phyloP scores from a whole-genome alignment of 768 basidiomycete genomes.

The Suillus tomentosus region DNA sequence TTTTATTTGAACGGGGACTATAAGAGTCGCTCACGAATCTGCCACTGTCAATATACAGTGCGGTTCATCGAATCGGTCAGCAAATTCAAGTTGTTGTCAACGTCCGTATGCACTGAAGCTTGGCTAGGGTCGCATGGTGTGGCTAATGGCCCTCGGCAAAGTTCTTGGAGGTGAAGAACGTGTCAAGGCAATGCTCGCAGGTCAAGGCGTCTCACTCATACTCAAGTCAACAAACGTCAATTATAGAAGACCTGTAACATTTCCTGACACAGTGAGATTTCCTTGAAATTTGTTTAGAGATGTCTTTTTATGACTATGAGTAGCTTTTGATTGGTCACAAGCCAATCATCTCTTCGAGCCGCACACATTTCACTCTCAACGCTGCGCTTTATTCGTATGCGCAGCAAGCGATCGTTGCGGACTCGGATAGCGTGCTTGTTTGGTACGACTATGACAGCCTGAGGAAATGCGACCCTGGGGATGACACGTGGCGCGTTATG shows the following conservation, averaged over 20 bases:
- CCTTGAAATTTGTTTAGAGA: slow-evolving; percentile 5
- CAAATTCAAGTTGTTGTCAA: background rate
- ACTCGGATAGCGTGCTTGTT: slow-evolving; percentile 63
- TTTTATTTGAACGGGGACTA: background rate
- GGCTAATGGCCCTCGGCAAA: slow-evolving; percentile 59
- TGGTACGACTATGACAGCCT: slow-evolving; percentile 80
- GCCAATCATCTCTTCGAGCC: slow-evolving; percentile 40
- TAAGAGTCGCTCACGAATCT: background rate
- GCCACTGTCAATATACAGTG: slow-evolving; percentile 38
- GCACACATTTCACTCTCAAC: slow-evolving; percentile 50
- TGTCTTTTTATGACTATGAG: slow-evolving; percentile 8
- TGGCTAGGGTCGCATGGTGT: slow-evolving; percentile 64
- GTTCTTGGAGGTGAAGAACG: slow-evolving; percentile 60
- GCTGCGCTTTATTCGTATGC: slow-evolving; percentile 64
- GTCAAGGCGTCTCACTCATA: slow-evolving; percentile 69
- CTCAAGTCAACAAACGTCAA: slow-evolving; percentile 70
- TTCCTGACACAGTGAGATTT: slow-evolving; percentile 68
- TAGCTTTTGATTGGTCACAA: slow-evolving; percentile 69
- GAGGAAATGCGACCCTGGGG: slow-evolving; percentile 63
- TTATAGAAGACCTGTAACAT: slow-evolving; percentile 72
- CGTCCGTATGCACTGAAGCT: background rate
- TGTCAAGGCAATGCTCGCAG: slow-evolving; percentile 59
- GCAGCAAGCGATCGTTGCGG: slow-evolving; percentile 64
- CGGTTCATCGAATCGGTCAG: slow-evolving; percentile 72
- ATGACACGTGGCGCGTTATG: slow-evolving; percentile 42